A percentile compares a stretch with the other conserved stretches of the same genome.
Evolutionary conservation across 2,329 filamentous ascomycete genomes (phyloP).

Genomic region (Tolypocladium nubicola): DNA sequence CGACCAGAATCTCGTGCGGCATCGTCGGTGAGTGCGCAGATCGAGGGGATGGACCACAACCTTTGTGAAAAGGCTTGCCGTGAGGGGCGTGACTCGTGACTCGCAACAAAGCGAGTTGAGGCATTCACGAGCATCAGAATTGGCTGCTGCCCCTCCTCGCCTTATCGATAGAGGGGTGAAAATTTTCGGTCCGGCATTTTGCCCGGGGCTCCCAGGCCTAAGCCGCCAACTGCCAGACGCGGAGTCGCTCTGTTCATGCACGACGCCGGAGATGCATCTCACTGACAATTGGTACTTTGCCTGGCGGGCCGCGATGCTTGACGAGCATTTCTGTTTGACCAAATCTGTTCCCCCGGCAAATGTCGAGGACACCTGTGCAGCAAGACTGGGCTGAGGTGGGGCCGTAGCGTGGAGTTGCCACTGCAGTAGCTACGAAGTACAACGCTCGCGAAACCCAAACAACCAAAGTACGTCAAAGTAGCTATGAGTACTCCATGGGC

Average conservation of each 20-base stretch:
- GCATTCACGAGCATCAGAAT: neutral
- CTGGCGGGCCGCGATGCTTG: neutral
- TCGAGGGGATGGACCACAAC: neutral
- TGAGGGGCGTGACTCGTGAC: neutral
- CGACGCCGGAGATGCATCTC: neutral
- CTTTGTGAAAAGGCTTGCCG: neutral
- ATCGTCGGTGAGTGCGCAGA: constrained; percentile 11
- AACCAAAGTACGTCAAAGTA: too few species aligned
- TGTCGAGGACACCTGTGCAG: neutral
- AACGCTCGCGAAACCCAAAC: too few species aligned
- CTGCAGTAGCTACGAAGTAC: too few species aligned
- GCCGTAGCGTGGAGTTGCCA: neutral
- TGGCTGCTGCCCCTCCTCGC: constrained; percentile 6
- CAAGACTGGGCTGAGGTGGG: neutral
- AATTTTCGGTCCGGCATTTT: constrained; percentile 10
- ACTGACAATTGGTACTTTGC: neutral
- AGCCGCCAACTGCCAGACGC: neutral
- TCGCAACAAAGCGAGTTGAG: neutral
- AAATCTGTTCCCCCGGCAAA: neutral
- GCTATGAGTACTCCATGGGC: too few species aligned
- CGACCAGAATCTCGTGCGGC: constrained; percentile 25
- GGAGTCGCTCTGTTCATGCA: neutral
- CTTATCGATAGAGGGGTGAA: constrained; percentile 10
- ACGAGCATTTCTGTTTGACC: neutral
- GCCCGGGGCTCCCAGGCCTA: neutral